Percentiles rank a stretch among this genome's conserved stretches.
Evolutionary conservation across 1,284 basidiomycete species (phyloP).

Genomic region (Tetrapyrgos nigripes): DNA sequence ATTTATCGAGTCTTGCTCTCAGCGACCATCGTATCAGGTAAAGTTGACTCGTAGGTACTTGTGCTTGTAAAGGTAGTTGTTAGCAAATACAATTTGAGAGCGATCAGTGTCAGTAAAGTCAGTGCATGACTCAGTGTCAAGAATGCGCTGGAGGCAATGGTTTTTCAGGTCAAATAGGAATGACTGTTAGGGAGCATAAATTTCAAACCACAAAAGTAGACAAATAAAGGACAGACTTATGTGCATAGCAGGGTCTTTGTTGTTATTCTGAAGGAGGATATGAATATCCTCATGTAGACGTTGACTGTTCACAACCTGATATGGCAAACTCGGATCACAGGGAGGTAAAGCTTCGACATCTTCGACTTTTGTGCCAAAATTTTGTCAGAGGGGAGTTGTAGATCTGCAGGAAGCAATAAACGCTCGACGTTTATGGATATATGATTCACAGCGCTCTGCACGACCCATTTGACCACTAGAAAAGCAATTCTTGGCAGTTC

Average conservation of each 20-base stretch:
- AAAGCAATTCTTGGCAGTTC: slow-evolving; percentile 37
- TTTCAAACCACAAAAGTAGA: neutral
- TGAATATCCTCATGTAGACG: neutral
- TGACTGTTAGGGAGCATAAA: neutral
- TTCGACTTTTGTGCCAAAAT: slow-evolving; percentile 1
- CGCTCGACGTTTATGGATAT: neutral
- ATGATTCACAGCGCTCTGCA: slow-evolving; percentile 19
- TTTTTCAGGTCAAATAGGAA: slow-evolving; percentile 3
- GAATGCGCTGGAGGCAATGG: slow-evolving; percentile 1
- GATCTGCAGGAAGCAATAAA: neutral
- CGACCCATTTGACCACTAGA: slow-evolving; percentile 28
- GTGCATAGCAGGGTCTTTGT: neutral
- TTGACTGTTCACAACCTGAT: slow-evolving; percentile 20
- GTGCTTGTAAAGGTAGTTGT: slow-evolving; percentile 21
- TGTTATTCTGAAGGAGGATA: neutral
- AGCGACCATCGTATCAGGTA: slow-evolving; percentile 29
- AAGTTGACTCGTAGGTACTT: slow-evolving; percentile 21
- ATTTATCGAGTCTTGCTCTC: slow-evolving; percentile 30
- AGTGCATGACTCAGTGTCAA: neutral
- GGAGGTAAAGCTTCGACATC: slow-evolving; percentile 19
- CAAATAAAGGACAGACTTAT: neutral
- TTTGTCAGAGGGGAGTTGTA: neutral
- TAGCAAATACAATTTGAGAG: slow-evolving; percentile 9
- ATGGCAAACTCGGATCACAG: slow-evolving; percentile 13
- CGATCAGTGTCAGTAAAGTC: neutral